Evolutionary conservation across 2,329 filamentous ascomycete species (phyloP), one percentile per base, ranked within the genome.

Genomic region (Diaporthe aspalathi): DNA sequence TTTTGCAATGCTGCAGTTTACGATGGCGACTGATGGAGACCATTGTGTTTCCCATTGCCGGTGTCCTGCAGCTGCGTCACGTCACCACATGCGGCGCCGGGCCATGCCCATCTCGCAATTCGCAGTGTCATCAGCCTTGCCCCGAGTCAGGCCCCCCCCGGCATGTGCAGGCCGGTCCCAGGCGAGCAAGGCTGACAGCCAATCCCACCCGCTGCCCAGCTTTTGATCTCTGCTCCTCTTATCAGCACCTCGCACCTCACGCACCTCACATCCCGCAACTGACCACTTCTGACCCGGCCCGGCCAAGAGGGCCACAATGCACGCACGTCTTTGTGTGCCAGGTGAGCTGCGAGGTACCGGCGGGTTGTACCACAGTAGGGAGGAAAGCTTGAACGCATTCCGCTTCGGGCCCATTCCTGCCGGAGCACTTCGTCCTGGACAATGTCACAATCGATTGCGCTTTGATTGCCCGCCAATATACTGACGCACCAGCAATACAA

Each of bases 121-220:
- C 45, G 45, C 45, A 38, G 60, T 38, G 60, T 50, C 60, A 65
- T 65, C 60, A 65, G 60, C 60, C 60, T 65, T 65, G 60, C 60
- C 60, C 47, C n/a, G 60, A 65, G 60, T 65, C 60, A 65, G 60
- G 43, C 35, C 20, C 43, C 27, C 40, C 27, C 24, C 43, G 24
- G 60, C 32, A 8, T 49, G 43, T 43, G 43, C 60, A 65, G 60
- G 27, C 45, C 56, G 56, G 1, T n/a, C 60, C 60, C n/a, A 65
- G 45, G 27, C 14, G 45, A 65, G 60, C 60, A 50, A 50, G 60
- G 60, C 60, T 65, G 60, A 50, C 38, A 50, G 60, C 60, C 56
- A 60, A 65, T 50, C 32, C 43, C 60, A 43, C 45, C 60, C 29
- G 60, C 20, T 38, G 27, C 60, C 40, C 60, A 50, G 40, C 56